These are phyloP conservation scores for Penicillium sp. DNA, from an alignment of 2,329 filamentous ascomycete species.

Conservation along the genomic window DNA sequence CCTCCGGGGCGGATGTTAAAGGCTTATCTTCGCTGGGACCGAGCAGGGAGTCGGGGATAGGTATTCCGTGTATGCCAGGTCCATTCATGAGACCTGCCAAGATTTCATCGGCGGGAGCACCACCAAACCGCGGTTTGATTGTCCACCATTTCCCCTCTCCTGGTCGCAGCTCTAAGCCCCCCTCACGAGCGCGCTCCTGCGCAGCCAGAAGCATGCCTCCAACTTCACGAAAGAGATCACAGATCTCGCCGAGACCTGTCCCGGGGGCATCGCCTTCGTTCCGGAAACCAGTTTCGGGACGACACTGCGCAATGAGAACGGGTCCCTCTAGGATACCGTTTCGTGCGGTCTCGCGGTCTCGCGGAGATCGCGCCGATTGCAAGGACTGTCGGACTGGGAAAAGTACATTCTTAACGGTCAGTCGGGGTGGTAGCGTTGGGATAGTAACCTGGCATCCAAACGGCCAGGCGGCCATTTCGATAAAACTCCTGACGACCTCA, in stretches of 20 bases:
- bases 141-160: conserved; percentile 64
- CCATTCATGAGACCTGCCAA: conserved; percentile 34
- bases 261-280: conserved; percentile 27
- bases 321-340: conserved; percentile 60
- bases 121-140: conserved; percentile 57
- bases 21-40: conserved; percentile 22
- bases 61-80: conserved; percentile 28
- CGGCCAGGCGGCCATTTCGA: conserved; percentile 59
- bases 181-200: conserved; percentile 61
- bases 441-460: conserved; percentile 56
- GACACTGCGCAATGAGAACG: conserved; percentile 55
- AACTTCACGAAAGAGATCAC: conserved; percentile 59
- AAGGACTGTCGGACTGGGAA: conserved; percentile 59
- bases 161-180: conserved; percentile 48
- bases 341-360: conserved; percentile 53
- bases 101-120: conserved; percentile 41
- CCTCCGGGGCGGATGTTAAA: conserved; percentile 22
- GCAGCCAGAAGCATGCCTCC: conserved; percentile 59
- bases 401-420: conserved; percentile 52
- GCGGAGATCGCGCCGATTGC: conserved; percentile 54
- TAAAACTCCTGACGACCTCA: conserved; percentile 56
- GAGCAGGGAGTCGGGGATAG: conserved; percentile 28
- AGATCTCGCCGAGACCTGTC: conserved; percentile 38
- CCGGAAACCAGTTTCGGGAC: conserved; percentile 57
- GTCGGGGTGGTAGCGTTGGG: conserved; percentile 48